Conservation (phyloP, 2,329 filamentous ascomycete species). For the Trichoderma semiorbis region DNA sequence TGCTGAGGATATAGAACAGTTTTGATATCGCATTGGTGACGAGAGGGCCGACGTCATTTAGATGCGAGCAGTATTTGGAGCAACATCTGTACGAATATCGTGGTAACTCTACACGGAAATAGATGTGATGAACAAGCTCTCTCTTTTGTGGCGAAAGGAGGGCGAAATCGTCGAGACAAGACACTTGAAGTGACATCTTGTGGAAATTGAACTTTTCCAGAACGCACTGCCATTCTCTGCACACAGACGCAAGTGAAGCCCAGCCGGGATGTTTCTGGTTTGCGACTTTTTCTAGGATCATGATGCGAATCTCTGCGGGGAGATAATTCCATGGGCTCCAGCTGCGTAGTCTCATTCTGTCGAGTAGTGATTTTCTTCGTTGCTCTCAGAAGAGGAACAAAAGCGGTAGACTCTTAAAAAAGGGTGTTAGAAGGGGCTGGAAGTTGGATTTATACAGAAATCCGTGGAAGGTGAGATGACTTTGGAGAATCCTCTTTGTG, state of each 20-base stretch:
- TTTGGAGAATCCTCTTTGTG: too few species aligned
- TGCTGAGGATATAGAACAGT: conserved; percentile 31
- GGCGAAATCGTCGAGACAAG: conserved; percentile 27
- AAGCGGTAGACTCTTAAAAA: not conserved
- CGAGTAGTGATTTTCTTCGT: not conserved
- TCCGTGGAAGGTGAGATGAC: not conserved
- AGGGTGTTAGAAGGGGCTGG: not conserved
- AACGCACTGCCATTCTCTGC: conserved; percentile 34
- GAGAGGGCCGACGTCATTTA: conserved; percentile 10
- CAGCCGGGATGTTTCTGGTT: conserved; percentile 30
- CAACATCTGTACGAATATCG: conserved; percentile 26
- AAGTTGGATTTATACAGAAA: not conserved
- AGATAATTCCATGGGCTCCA: conserved; percentile 20
- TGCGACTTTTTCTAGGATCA: conserved; percentile 30
- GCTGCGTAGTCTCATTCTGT: not conserved
- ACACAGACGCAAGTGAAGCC: conserved; percentile 33
- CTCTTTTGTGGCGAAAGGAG: conserved; percentile 20
- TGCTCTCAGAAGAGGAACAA: not conserved
- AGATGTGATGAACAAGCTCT: conserved; percentile 30
- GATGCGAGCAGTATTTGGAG: not conserved
- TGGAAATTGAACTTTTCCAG: conserved; percentile 31
- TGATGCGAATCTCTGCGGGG: conserved; percentile 31
- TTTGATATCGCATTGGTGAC: conserved; percentile 25
- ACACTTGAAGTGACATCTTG: conserved; percentile 26
- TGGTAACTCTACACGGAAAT: conserved; percentile 29